Conservation (phyloP, 2,329 filamentous ascomycete genomes). For the Phaeosphaeriaceae sp. region DNA sequence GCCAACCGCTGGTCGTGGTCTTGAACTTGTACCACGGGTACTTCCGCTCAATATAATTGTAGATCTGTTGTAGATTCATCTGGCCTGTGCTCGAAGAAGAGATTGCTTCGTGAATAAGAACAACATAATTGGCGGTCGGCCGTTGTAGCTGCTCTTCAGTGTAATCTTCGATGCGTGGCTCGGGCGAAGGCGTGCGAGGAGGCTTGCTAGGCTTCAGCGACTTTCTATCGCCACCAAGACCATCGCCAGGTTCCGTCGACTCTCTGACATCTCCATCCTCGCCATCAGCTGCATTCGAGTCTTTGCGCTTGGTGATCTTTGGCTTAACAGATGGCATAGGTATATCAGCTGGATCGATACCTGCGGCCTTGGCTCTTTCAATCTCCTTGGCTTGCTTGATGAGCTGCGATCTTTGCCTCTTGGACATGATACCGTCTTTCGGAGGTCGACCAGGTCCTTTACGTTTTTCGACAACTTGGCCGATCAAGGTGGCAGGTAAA, state of each 20-base stretch:
- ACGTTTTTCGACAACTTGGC: slow-evolving; percentile 65
- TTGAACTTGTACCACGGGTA: slow-evolving; percentile 71
- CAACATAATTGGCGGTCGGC: slow-evolving; percentile 69
- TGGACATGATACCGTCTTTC: slow-evolving; percentile 85
- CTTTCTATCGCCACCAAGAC: slow-evolving; percentile 51
- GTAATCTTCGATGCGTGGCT: slow-evolving; percentile 69
- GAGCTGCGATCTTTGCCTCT: slow-evolving; percentile 72
- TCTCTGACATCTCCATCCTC: slow-evolving; percentile 46
- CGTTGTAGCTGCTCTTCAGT: slow-evolving; percentile 79
- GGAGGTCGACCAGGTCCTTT: slow-evolving; percentile 82
- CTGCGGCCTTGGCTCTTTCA: slow-evolving; percentile 49
- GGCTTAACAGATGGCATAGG: slow-evolving; percentile 43
- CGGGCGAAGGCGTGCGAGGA: slow-evolving; percentile 67
- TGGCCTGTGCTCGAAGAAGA: slow-evolving; percentile 62
- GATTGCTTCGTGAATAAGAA: slow-evolving; percentile 70
- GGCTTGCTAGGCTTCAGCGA: slow-evolving; percentile 56
- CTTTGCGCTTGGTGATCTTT: slow-evolving; percentile 46
- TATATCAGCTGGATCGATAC: slow-evolving; percentile 47
- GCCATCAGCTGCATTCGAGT: slow-evolving; percentile 46
- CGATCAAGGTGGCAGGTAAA: slow-evolving; percentile 45
- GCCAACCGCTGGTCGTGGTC: slow-evolving; percentile 68
- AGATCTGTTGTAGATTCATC: slow-evolving; percentile 72
- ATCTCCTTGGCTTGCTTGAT: slow-evolving; percentile 66
- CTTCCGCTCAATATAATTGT: slow-evolving; percentile 68
- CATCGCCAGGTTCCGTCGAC: slow-evolving; percentile 48